Base-by-base conservation (phyloP, 768 basidiomycete genomes). In the Multifurca ochricompacta region DNA sequence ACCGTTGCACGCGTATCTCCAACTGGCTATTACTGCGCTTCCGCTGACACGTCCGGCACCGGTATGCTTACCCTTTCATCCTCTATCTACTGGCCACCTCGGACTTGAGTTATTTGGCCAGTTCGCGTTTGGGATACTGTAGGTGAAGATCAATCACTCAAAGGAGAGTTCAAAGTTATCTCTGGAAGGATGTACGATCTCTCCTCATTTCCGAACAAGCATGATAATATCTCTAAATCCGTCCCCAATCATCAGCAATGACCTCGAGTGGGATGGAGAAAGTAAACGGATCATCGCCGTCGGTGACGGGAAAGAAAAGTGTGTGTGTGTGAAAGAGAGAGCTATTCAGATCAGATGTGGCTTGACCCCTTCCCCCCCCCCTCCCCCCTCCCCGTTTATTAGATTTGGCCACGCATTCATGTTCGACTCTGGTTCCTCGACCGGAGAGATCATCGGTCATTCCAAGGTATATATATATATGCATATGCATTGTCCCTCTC, bases 221-320 rank as follows among this genome's bases (percentile, higher is more conserved):
- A n/a, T 34, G 10, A 18, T 8, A 6, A 23, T 42, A 14, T 23
- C 27, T n/a, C 19, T 39, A 32, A 25, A 51, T 36, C 11, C 28
- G 8, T 18, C 28, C 40, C 16, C 40, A 6, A 19, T 41, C 25
- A 30, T 25, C 60, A 91, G 93, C 60, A 93, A 93, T 62, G 95
- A 97, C 70, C 78, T 98, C 19, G 86, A 85, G 10, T 98, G 95
- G 95, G 95, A 97, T 64, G 88, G 87, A 1, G 95, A 97, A 68
- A 91, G 87, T 65, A 95, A 96, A 67, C 79, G 95, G n/a, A 87
- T 98, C 53, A 87, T 97, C 45, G 90, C 86, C 6, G 94, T 90
- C 11, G 95, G 95, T 49, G 91, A 95, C 60, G 93, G 93, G 32
- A 77, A 83, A 55, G 94, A 93, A 64, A 91, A 87, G 91, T 92